Base-by-base conservation (phyloP, 1,284 basidiomycete species). In the Trametes sp. region DNA sequence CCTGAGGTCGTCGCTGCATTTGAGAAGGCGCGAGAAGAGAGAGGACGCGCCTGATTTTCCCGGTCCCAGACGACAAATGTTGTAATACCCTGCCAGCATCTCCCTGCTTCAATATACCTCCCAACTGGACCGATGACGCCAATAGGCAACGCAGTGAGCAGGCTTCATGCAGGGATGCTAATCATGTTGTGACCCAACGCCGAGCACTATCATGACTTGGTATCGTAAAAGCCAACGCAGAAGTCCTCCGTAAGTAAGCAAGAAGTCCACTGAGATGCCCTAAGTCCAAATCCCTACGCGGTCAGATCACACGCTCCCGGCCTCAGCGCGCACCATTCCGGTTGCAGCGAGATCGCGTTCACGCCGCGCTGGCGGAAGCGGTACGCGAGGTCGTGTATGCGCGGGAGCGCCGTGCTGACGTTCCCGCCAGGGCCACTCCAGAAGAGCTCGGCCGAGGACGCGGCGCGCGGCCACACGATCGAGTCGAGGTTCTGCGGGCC, bases 241-340 rank as follows among this genome's bases (percentile, higher is more conserved):
- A n/a, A n/a, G n/a, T n/a, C n/a, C n/a, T n/a, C n/a, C n/a, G n/a
- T n/a, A n/a, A n/a, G n/a, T n/a, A n/a, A n/a, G n/a, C n/a, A n/a
- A n/a, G n/a, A n/a, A n/a, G n/a, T n/a, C n/a, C n/a, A n/a, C n/a
- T n/a, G n/a, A n/a, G n/a, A n/a, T n/a, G n/a, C n/a, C n/a, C n/a
- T n/a, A n/a, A 16, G 38, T 41, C 13, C 16, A 6, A 14, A 6
- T 7, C 4, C 16, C n/a, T 69, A 84, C 1, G 81, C 79, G 24
- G 72, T 73, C 55, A 86, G 63, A 72, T 88, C 82, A 69, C 88
- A 89, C 41, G 73, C 78, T 7, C 81, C 84, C 0, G 90, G 88
- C n/a, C 91, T 78, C 36, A 94, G 70, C 19, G 90, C 92, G 76
- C 93, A 95, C 89, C 90, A 95, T 66, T 87, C 80, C 1, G 94